Base-by-base conservation (phyloP, 2,329 filamentous ascomycete species). In the Alternaria hordeiaustralica region DNA sequence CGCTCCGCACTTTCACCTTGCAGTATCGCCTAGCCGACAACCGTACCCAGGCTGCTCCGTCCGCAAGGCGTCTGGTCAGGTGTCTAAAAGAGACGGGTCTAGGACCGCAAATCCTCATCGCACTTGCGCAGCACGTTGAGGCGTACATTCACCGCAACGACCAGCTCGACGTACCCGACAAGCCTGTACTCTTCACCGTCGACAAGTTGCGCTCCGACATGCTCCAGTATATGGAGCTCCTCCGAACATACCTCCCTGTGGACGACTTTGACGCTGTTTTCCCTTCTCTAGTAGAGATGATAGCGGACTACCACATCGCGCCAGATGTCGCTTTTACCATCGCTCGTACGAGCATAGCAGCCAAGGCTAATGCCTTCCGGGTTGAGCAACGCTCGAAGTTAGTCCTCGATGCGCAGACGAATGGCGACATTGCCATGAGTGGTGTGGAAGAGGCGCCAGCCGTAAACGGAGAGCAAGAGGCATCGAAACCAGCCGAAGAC, bases 161-260 rank as follows among this genome's bases (percentile, higher is more conserved):
- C 7, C 89, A 93, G 36, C 87, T 90, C 5, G 89, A 93, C 28
- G 90, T 92, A 0, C 94, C 96, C 65, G 89, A 97, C 77, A 99
- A 99, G 79, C 90, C 94, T 46, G 83, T 98, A 12, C 92, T 93
- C 3, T 93, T 93, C 55, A 90, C 97, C 68, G 87, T 97, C 56
- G 96, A 99, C 76, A 94, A 97, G 77, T 91, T 96, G 20, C 93
- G 97, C 70, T 88, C 92, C 63, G 90, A 94, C 9, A 86, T 98
- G 23, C 87, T 89, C 23, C 94, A 97, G 74, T 99, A 96, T 75
- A 85, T 98, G 18, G 96, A 98, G 73, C 87, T 97, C 7, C 86
- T 99, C 30, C 91, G 92, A 75, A 92, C 88, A 76, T 96, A 94
- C 73, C 82, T 97, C 28, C 86, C 90, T 0, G 84, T 89, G 0